Percentiles rank a stretch among this genome's conserved stretches.
These are phyloP conservation scores for Pythium sukuiense DNA, from an alignment of 352 stramenopile species.

Conservation along the genomic window DNA sequence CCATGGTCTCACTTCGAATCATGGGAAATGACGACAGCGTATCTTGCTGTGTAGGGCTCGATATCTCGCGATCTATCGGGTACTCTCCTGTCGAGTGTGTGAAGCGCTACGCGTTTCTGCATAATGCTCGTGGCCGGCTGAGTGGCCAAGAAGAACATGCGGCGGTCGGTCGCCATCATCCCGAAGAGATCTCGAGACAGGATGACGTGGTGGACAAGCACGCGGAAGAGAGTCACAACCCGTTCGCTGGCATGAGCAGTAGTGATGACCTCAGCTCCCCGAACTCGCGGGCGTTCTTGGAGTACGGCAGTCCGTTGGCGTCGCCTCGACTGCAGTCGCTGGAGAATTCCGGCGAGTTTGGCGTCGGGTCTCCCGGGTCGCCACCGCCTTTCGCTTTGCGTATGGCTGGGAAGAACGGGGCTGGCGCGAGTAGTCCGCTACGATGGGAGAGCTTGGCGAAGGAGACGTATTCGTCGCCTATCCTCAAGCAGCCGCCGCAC, in stretches of 20 bases:
- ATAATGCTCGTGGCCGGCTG: slow-evolving; percentile 43
- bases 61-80: slow-evolving; percentile 56
- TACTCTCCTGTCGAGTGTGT: slow-evolving; percentile 77
- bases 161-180: not conserved
- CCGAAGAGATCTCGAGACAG: slow-evolving; percentile 16
- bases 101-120: slow-evolving; percentile 75
- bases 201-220: slow-evolving; percentile 33
- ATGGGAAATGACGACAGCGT: not conserved
- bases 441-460: slow-evolving; percentile 67
- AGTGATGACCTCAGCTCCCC: slow-evolving; percentile 46
- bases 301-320: slow-evolving; percentile 57
- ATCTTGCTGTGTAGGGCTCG: slow-evolving; percentile 44
- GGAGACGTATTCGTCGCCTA: slow-evolving; percentile 58
- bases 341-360: slow-evolving; percentile 59
- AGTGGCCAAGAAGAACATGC: slow-evolving; percentile 22
- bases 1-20: not conserved
- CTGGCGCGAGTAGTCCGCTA: slow-evolving; percentile 44
- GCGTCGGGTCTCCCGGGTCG: slow-evolving; percentile 46
- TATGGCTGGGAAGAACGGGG: slow-evolving; percentile 2
- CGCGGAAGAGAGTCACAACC: slow-evolving; percentile 24
- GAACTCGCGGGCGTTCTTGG: slow-evolving; percentile 35
- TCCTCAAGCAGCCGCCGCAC: slow-evolving; percentile 51
- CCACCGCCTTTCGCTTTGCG: slow-evolving; percentile 71
- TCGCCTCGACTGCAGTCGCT: slow-evolving; percentile 60
- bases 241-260: slow-evolving; percentile 41